Conservation (phyloP, 2,329 filamentous ascomycete species). For the Aspergillus japonicus region DNA sequence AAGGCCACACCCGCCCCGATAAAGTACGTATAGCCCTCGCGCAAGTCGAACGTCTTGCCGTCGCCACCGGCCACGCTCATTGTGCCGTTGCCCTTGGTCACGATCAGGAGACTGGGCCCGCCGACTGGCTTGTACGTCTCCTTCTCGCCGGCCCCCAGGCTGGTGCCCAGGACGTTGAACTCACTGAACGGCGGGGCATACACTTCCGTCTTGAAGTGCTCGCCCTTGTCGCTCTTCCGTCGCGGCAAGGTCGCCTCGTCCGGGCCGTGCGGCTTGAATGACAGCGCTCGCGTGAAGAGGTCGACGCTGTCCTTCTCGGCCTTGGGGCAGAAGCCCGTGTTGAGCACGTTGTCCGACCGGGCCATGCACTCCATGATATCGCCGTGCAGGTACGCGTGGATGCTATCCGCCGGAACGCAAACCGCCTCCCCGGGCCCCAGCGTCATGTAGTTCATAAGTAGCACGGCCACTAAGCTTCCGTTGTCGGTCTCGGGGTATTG, state of each 20-base stretch:
- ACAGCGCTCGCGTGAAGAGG: slow-evolving; percentile 62
- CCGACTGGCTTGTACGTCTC: slow-evolving; percentile 57
- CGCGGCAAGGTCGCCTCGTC: slow-evolving; percentile 57
- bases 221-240: slow-evolving; percentile 51
- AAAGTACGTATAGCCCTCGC: slow-evolving; percentile 65
- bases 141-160: slow-evolving; percentile 56
- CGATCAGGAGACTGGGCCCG: slow-evolving; percentile 64
- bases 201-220: slow-evolving; percentile 60
- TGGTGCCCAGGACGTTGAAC: slow-evolving; percentile 66
- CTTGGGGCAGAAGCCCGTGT: slow-evolving; percentile 69
- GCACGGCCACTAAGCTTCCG: slow-evolving; percentile 65
- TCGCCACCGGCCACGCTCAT: slow-evolving; percentile 53
- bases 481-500: slow-evolving; percentile 66
- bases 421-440: slow-evolving; percentile 66
- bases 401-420: slow-evolving; percentile 70
- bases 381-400: slow-evolving; percentile 70
- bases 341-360: slow-evolving; percentile 70
- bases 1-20: slow-evolving; percentile 59
- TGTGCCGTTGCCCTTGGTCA: slow-evolving; percentile 58
- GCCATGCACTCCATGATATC: slow-evolving; percentile 81
- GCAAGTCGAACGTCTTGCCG: slow-evolving; percentile 51
- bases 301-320: slow-evolving; percentile 64
- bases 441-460: slow-evolving; percentile 72
- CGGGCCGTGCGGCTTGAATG: slow-evolving; percentile 61
- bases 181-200: slow-evolving; percentile 69